Conservation (phyloP, 1,139 yeast genomes). For the Yamadazyma siamensis region DNA sequence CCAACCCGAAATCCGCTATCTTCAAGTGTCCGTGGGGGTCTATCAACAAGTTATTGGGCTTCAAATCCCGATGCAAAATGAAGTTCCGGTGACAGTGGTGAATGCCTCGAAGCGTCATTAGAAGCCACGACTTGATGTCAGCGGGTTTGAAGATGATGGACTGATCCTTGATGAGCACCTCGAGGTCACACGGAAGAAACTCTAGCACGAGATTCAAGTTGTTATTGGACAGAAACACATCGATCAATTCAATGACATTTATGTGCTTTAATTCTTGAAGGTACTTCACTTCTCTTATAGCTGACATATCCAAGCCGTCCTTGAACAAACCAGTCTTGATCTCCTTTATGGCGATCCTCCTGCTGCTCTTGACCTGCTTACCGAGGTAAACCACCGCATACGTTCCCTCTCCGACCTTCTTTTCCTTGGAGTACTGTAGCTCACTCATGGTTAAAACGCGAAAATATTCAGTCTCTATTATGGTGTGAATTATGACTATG, state of each 20-base stretch:
- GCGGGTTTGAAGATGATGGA: constrained; percentile 75
- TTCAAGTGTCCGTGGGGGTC: constrained; percentile 86
- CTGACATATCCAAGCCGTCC: constrained; percentile 97
- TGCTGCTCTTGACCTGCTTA: constrained; percentile 49
- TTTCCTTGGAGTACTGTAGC: constrained; percentile 48
- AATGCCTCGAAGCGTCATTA: constrained; percentile 91
- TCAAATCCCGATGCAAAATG: constrained; percentile 84
- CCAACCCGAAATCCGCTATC: constrained; percentile 96
- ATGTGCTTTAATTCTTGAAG: constrained; percentile 80
- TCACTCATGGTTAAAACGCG: constrained; percentile 6
- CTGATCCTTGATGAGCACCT: constrained; percentile 81
- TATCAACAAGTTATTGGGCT: constrained; percentile 76
- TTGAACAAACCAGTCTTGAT: constrained; percentile 92
- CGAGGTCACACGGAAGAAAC: constrained; percentile 87
- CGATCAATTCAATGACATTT: constrained; percentile 83
- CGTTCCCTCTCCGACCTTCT: constrained; percentile 97
- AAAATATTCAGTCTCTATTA: not conserved
- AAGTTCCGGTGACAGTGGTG: constrained; percentile 93
- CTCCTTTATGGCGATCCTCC: constrained; percentile 87
- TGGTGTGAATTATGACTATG: constrained; percentile 3
- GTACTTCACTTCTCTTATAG: constrained; percentile 90
- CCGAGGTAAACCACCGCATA: constrained; percentile 96
- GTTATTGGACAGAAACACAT: constrained; percentile 71
- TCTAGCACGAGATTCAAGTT: constrained; percentile 86
- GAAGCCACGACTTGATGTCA: constrained; percentile 89